phyloP scores from a whole-genome alignment of 257 asterid genomes.

The Solanum clarkiae region DNA sequence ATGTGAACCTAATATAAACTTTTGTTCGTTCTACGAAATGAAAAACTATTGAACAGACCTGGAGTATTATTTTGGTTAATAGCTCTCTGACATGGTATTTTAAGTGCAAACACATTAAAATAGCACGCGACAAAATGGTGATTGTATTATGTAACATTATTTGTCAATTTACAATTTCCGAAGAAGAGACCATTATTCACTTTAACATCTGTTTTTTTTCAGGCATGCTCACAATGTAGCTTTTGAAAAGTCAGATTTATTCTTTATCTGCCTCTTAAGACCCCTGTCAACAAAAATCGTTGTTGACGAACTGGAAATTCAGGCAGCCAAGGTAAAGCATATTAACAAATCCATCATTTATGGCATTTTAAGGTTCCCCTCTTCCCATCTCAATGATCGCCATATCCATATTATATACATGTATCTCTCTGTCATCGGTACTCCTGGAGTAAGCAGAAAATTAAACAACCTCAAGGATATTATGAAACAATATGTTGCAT shows the following conservation, averaged over 20 bases:
- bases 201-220: background rate
- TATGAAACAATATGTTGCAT: background rate
- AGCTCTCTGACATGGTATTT: background rate
- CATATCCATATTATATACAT: background rate
- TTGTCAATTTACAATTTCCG: background rate
- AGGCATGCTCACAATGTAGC: conserved; percentile 77
- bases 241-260: conserved; percentile 73
- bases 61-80: background rate
- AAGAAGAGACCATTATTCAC: background rate
- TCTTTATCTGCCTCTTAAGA: conserved; percentile 70
- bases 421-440: conserved; percentile 20
- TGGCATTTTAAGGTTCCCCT: background rate
- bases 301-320: conserved; percentile 71
- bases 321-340: conserved; percentile 64
- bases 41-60: background rate
- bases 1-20: background rate
- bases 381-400: background rate
- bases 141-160: background rate
- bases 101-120: background rate
- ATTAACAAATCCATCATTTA: background rate
- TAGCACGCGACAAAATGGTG: background rate
- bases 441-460: background rate
- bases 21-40: background rate
- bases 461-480: background rate
- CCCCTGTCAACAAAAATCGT: conserved; percentile 43